A percentile compares a stretch with the other conserved stretches of the same genome.
phyloP scores from a whole-genome alignment of 805 yeast species.

The Saccharomycopsis olivae region DNA sequence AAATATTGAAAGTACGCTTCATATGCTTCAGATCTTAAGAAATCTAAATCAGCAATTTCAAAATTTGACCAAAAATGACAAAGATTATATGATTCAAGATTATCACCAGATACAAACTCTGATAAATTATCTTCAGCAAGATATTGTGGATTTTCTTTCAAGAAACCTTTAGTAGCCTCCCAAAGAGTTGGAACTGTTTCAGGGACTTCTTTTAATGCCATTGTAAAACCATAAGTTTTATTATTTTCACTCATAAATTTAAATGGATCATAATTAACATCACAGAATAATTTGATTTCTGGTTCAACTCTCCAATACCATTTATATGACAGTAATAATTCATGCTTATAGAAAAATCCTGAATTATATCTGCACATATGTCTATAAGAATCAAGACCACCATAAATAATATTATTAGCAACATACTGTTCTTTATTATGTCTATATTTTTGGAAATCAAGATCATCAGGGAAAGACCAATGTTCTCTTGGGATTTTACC shows the following conservation, averaged over 20 bases:
- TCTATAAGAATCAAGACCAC: conserved; percentile 39
- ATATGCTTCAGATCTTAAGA: conserved; percentile 38
- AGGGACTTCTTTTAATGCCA: conserved; percentile 39
- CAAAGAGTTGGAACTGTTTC: conserved; percentile 43
- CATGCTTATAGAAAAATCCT: conserved; percentile 45
- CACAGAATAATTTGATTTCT: conserved; percentile 43
- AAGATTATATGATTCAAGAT: conserved; percentile 37
- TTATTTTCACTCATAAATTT: conserved; percentile 30
- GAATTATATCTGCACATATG: conserved; percentile 68
- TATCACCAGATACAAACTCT: conserved; percentile 35
- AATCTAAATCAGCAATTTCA: conserved; percentile 42
- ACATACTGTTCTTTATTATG: conserved; percentile 21
- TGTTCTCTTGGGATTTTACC: conserved; percentile 33
- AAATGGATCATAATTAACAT: conserved; percentile 46
- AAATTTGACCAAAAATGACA: conserved; percentile 61
- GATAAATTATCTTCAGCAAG: conserved; percentile 35
- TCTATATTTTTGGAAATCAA: conserved; percentile 27
- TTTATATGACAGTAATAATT: conserved; percentile 34
- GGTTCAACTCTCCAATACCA: conserved; percentile 58
- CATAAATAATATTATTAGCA: conserved; percentile 29
- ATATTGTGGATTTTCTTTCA: conserved; percentile 35
- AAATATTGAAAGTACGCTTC: conserved; percentile 32
- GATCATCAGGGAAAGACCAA: conserved; percentile 37
- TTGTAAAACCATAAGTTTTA: conserved; percentile 39
- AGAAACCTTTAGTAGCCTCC: conserved; percentile 35